phyloP scores from a whole-genome alignment of 2,329 filamentous ascomycete genomes.

The Phialophora expanda region DNA sequence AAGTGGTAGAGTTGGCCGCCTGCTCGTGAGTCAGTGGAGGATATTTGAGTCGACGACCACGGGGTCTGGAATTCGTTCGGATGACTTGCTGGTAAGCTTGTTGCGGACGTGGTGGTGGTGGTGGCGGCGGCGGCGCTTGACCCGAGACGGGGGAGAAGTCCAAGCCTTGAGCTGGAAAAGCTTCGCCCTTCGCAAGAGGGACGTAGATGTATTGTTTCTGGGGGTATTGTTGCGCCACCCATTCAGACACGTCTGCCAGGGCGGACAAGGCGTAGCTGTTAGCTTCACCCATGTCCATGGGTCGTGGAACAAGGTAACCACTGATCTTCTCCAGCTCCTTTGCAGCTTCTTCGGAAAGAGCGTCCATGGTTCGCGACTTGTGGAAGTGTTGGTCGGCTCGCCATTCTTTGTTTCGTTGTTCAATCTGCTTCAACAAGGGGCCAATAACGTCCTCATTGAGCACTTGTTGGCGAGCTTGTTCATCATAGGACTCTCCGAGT shows the following conservation, averaged over 20 bases:
- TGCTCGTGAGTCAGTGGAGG: constrained; percentile 1
- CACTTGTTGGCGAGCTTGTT: constrained; percentile 36
- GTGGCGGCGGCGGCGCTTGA: not conserved
- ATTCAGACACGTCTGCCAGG: constrained; percentile 38
- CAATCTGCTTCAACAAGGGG: constrained; percentile 36
- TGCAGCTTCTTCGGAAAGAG: constrained; percentile 32
- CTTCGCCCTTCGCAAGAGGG: constrained; percentile 31
- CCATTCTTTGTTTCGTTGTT: constrained; percentile 31
- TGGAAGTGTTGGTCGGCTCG: constrained; percentile 22
- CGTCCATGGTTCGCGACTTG: constrained; percentile 31
- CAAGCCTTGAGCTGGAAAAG: constrained; percentile 21
- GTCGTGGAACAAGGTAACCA: constrained; percentile 27
- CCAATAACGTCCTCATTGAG: constrained; percentile 38
- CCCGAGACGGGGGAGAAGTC: constrained; percentile 27
- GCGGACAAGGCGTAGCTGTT: constrained; percentile 34
- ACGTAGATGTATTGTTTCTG: constrained; percentile 28
- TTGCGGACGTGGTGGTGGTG: constrained; percentile 9
- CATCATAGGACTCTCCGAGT: constrained; percentile 32
- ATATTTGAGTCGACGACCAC: constrained; percentile 16
- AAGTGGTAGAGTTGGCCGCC: constrained; percentile 4
- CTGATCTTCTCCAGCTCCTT: constrained; percentile 32
- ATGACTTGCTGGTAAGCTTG: constrained; percentile 11
- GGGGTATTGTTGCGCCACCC: constrained; percentile 25
- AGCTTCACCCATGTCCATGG: constrained; percentile 23
- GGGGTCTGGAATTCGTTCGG: constrained; percentile 15